Base-by-base conservation (phyloP, 2,329 filamentous ascomycete genomes). In the Fusarium keratoplasticum region DNA sequence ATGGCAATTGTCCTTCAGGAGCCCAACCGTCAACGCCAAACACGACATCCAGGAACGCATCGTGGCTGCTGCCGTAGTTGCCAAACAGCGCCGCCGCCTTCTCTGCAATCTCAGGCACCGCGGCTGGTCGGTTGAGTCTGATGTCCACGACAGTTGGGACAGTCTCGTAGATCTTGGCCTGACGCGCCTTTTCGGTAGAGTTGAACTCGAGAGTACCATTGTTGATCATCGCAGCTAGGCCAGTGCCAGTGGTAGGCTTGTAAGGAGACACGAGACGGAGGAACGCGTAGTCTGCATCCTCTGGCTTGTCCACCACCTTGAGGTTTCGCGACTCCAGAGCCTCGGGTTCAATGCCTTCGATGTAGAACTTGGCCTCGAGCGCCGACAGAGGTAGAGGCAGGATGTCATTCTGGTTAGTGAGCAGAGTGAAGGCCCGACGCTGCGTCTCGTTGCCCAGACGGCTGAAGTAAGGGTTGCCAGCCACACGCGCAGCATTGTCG, bases 41-140 rank as follows among this genome's bases (percentile, higher is more conserved):
- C 0, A 87, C 44, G 1, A 87, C 80, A 68, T 86, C 85, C 5
- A 87, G 63, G 65, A 87, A 84, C 0, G 85, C 85, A 6, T 85
- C 81, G 0, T 78, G 75, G 18, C 81, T 79, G 36, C 81, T 83
- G 0, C 85, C 85, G 61, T 81, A 86, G 70, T 81, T 86, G 8
- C 76, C 84, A 29, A 86, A 69, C 9, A 86, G 64, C 5, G 84
- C 84, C 2, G 80, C 77, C 3, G 83, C 83, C 5, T 79, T 65
- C 42, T 84, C 83, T 0, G 80, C 80, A 0, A 87, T 72, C 40
- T 86, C 84, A 0, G 85, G 83, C 1, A 87, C 77, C 0, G 81
- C 83, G 0, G 83, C 83, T 0, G 84, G 82, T 0, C 85, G 81
- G 62, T 85, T 83, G 8, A 86, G 78, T 22, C 82, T 82, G n/a